Evolutionary conservation across 2,329 filamentous ascomycete species (phyloP).

Genomic region (Monilinia vaccinii-corymbosi): DNA sequence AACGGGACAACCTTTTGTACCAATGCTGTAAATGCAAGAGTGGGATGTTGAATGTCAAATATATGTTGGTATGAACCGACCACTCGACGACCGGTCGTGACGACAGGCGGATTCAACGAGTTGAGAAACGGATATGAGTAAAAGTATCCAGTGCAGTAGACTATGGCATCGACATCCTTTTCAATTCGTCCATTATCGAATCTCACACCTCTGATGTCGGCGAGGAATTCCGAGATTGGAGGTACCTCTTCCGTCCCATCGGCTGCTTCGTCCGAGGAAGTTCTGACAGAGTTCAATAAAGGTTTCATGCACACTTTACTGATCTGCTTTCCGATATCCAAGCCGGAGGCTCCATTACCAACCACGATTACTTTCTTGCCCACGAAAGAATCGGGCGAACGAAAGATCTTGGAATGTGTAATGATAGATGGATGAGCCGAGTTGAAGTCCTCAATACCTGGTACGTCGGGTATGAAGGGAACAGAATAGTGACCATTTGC

Average conservation of each 20-base stretch:
- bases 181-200: conserved; percentile 61
- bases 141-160: conserved; percentile 88
- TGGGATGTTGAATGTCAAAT: conserved; percentile 67
- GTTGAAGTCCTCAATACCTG: conserved; percentile 51
- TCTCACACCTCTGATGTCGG: conserved; percentile 48
- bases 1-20: conserved; percentile 86
- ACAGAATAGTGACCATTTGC: conserved; percentile 68
- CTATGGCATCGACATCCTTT: conserved; percentile 59
- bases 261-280: conserved; percentile 33
- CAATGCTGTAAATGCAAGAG: conserved; percentile 66
- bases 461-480: conserved; percentile 55
- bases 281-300: conserved; percentile 56
- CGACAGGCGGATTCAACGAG: conserved; percentile 41
- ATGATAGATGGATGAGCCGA: conserved; percentile 49
- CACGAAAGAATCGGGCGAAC: conserved; percentile 51
- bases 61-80: conserved; percentile 70
- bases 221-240: conserved; percentile 48
- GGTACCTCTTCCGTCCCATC: conserved; percentile 41
- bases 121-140: conserved; percentile 70
- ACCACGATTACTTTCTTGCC: conserved; percentile 73
- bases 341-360: conserved; percentile 74
- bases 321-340: conserved; percentile 77
- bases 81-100: conserved; percentile 61
- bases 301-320: conserved; percentile 47
- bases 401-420: conserved; percentile 73